These are phyloP conservation scores for Ambrosiella xylebori DNA, from an alignment of 2,329 filamentous ascomycete species.

Conservation along the genomic window DNA sequence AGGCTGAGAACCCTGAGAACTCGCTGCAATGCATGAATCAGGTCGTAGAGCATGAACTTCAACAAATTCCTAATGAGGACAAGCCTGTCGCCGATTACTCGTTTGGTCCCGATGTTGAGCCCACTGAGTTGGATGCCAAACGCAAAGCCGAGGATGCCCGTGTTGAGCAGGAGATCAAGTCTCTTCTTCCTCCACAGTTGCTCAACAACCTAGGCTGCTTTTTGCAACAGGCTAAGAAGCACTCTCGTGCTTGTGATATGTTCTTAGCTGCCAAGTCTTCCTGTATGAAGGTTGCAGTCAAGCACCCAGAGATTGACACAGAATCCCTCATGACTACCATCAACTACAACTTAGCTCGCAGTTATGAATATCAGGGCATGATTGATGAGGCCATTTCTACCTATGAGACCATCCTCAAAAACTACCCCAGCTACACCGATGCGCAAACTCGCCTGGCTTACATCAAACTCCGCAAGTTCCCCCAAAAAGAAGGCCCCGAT, in stretches of 20 bases:
- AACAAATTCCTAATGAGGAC: slow-evolving; percentile 44
- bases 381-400: slow-evolving; percentile 71
- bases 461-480: slow-evolving; percentile 65
- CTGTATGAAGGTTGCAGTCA: slow-evolving; percentile 54
- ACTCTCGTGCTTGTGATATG: slow-evolving; percentile 61
- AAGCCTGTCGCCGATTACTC: slow-evolving; percentile 20
- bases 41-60: slow-evolving; percentile 77
- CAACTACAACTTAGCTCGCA: slow-evolving; percentile 87
- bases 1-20: slow-evolving; percentile 70
- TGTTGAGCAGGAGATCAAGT: slow-evolving; percentile 46
- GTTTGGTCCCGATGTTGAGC: not conserved
- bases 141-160: slow-evolving; percentile 34
- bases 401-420: slow-evolving; percentile 69
- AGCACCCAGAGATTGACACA: slow-evolving; percentile 60
- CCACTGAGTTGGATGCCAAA: slow-evolving; percentile 2
- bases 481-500: slow-evolving; percentile 72
- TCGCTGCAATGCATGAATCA: slow-evolving; percentile 82
- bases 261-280: slow-evolving; percentile 86
- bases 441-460: slow-evolving; percentile 78
- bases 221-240: slow-evolving; percentile 73
- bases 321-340: slow-evolving; percentile 91
- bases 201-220: slow-evolving; percentile 98
- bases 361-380: slow-evolving; percentile 73
- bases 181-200: slow-evolving; percentile 70
- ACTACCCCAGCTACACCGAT: slow-evolving; percentile 84